Evolutionary conservation across 2,329 filamentous ascomycete genomes (phyloP), one percentile per base, ranked within the genome.

Genomic region (Aspergillus spinulosporus): DNA sequence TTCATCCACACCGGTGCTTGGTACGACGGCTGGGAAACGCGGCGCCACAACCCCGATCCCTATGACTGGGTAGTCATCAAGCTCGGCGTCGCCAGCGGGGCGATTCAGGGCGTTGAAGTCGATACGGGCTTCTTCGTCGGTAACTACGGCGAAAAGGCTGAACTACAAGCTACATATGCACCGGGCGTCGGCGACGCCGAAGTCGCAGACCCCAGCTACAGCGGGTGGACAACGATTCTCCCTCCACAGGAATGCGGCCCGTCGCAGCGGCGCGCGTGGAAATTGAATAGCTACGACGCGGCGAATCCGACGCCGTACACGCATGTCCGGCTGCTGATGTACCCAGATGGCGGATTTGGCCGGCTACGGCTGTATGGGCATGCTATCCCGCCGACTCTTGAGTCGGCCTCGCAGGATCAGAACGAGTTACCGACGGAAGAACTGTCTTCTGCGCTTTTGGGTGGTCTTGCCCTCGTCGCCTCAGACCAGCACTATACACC

Each of bases 21-120:
- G 83, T 86, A 85, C 66, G 83, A 86, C 66, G 84, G 84, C 14
- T 86, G 84, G 84, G 84, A 87, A 62, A 86, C 84, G 4, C 76
- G 84, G 4, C 76, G 84, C 28, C 84, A 86, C 72, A 87, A 87
- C 66, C 70, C 77, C 0, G 76, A 78, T 39, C 76, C 79, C 8
- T 83, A 78, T 59, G 84, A 87, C 70, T 86, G 81, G 81, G 83
- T 82, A 0, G 78, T 86, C 5, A 76, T 86, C 57, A 76, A 80
- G 44, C 76, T 86, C 0, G 83, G 83, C n/a, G 81, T 83, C 0
- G 77, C 67, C 15, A 67, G 67, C 40, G 74, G 70, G 6, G 55
- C 64, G 2, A 72, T 78, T 36, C 66, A 73, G 29, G 76, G 75
- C 14, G 66, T 79, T 3, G 76, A 78, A 61, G 69, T 78, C 31